Conservation (phyloP, 768 basidiomycete genomes). For the Mycena chlorophos region DNA sequence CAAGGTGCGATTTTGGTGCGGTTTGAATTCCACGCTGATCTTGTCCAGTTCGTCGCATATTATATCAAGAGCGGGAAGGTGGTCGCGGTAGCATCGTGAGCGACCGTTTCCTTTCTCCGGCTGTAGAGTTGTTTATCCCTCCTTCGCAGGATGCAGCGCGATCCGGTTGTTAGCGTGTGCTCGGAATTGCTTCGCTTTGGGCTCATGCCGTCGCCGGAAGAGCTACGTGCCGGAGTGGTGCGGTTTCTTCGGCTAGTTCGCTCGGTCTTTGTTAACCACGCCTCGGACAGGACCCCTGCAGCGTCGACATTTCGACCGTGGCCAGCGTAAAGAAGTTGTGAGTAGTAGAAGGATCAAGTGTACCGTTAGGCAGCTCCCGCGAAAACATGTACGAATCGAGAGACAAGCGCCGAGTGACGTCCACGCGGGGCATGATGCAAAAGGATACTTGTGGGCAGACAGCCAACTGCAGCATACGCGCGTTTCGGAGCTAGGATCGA, state of each 20-base stretch:
- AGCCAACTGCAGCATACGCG: too few species aligned
- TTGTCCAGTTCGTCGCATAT: slow-evolving; percentile 71
- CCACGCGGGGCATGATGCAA: too few species aligned
- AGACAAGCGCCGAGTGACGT: too few species aligned
- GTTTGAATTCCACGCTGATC: background rate
- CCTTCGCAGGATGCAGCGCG: slow-evolving; percentile 69
- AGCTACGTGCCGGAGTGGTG: slow-evolving; percentile 76
- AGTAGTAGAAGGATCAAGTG: background rate
- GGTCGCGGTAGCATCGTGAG: slow-evolving; percentile 66
- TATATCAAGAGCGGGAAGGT: slow-evolving; percentile 66
- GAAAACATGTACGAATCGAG: background rate
- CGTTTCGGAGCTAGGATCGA: too few species aligned
- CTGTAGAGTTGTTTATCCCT: background rate
- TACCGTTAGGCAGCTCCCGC: background rate
- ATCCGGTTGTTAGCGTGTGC: slow-evolving; percentile 76
- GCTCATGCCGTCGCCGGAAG: slow-evolving; percentile 76
- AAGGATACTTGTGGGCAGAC: too few species aligned
- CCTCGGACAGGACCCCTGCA: slow-evolving; percentile 9
- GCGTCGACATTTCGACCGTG: slow-evolving; percentile 24
- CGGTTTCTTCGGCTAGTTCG: slow-evolving; percentile 5
- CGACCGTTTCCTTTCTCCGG: background rate
- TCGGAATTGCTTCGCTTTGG: slow-evolving; percentile 77
- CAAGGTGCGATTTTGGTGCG: slow-evolving; percentile 52
- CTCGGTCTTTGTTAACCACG: background rate
- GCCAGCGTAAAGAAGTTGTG: slow-evolving; percentile 29